phyloP scores from a whole-genome alignment of 2,329 filamentous ascomycete genomes.

The Harringtonia lauricola region DNA sequence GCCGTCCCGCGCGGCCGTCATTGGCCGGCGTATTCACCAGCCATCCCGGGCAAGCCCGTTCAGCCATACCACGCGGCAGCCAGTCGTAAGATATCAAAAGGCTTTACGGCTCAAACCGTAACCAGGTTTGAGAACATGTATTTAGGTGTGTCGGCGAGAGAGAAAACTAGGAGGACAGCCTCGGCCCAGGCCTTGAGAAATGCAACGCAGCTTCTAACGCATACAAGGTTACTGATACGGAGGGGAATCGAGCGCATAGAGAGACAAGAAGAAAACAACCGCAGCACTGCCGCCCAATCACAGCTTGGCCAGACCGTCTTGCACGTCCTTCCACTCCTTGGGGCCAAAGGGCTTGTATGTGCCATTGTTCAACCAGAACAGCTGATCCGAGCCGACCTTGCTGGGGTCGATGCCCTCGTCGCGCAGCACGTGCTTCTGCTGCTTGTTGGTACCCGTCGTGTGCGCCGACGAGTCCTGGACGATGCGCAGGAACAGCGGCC shows the following conservation, averaged over 20 bases:
- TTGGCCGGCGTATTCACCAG: too few relatives aligned
- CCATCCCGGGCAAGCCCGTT: too few relatives aligned
- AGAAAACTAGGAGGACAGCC: too few relatives aligned
- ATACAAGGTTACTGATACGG: too few relatives aligned
- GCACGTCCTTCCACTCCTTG: conserved; percentile 58
- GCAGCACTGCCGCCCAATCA: conserved; percentile 20
- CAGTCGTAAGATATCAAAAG: too few relatives aligned
- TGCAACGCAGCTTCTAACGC: too few relatives aligned
- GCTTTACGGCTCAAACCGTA: too few relatives aligned
- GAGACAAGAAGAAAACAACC: background rate
- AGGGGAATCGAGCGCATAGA: background rate
- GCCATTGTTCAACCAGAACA: conserved; percentile 56
- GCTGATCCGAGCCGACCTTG: conserved; percentile 33
- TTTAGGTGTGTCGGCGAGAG: too few relatives aligned
- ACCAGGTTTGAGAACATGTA: too few relatives aligned
- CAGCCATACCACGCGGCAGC: too few relatives aligned
- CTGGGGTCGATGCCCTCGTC: conserved; percentile 61
- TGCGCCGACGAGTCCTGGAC: conserved; percentile 45
- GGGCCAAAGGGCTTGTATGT: conserved; percentile 57
- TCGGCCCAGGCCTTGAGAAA: too few relatives aligned
- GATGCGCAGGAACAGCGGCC: conserved; percentile 67
- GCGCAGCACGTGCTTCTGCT: conserved; percentile 68
- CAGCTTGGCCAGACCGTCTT: conserved; percentile 59
- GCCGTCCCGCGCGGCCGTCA: too few relatives aligned
- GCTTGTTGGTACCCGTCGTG: conserved; percentile 78